Conservation (phyloP, 495 filamentous ascomycete genomes). For the Penicillium taxi region DNA sequence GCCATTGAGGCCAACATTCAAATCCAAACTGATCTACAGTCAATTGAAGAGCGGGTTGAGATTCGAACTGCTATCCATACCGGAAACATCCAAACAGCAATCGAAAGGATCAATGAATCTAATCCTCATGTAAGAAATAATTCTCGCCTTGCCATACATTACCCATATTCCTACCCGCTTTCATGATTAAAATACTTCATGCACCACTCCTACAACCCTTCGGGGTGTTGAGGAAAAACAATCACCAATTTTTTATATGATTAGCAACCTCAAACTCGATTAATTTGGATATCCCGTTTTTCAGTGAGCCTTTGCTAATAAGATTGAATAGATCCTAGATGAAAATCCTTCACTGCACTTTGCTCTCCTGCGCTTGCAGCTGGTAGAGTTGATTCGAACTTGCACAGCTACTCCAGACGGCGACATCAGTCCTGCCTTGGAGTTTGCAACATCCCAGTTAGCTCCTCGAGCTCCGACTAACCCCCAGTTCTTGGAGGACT, state of each 20-base stretch:
- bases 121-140: conserved; percentile 70
- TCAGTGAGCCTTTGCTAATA: conserved; percentile 23
- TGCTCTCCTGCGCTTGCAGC: conserved; percentile 77
- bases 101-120: conserved; percentile 79
- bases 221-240: conserved; percentile 85
- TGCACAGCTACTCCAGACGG: conserved; percentile 55
- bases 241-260: conserved; percentile 96
- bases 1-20: conserved; percentile 86
- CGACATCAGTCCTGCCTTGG: conserved; percentile 73
- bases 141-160: conserved; percentile 6
- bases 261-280: conserved; percentile 32
- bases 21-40: conserved; percentile 57
- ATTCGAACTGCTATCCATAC: conserved; percentile 74
- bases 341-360: conserved; percentile 80
- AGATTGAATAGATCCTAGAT: conserved; percentile 68
- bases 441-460: conserved; percentile 79
- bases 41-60: conserved; percentile 67
- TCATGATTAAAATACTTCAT: conserved; percentile 99
- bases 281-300: conserved; percentile 5
- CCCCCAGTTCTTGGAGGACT: conserved; percentile 70
- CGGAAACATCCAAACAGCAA: conserved; percentile 77
- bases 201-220: conserved; percentile 95
- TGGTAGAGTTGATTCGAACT: conserved; percentile 83
- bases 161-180: conserved; percentile 28
- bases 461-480: conserved; percentile 81